Base-by-base conservation (phyloP, 257 asterid species). In the Lavandula angustifolia region DNA sequence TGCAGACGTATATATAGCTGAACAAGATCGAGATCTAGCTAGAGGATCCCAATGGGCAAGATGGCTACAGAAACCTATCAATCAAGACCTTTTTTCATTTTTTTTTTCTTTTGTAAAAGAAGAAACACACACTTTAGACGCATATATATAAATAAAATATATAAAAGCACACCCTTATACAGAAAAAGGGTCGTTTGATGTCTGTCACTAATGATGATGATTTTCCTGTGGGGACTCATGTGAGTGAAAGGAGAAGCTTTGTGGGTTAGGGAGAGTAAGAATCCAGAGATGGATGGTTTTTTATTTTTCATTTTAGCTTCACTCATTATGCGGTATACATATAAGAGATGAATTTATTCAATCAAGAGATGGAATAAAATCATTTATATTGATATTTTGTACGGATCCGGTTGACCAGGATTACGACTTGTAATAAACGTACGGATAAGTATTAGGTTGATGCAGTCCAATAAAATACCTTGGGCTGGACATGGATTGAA, bases 31-130 rank as follows among this genome's bases (percentile, higher is more conserved):
- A 73, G 74, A 75, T 79, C 49, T 64, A 52, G 71, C 49, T 67
- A 52, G 71, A 38, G 62, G 76, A 57, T 73, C 70, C 70, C 73
- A 57, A 14, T 70, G 78, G 83, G 81, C 81, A 76, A 69, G 47
- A 58, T 37, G 56, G 7, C 33, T 13, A 49, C 56, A n/a, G 27
- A 18, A 54, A 53, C 13, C 27, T 46, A 18, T 33, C 59, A 5
- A 54, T 48, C 64, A 72, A 61, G 33, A n/a, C 44, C 48, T 63
- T 42, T 51, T 67, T 50, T 22, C 27, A 22, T 22, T 22, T 2
- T 22, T 22, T 22, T 22, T 22, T 22, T 22, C 27, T 38, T 40
- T 8, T 40, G 44, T 34, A 29, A 50, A 52, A 12, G 51, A 56
- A 37, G 54, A 46, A 16, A 31, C 7, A 37, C 49, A 22, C 35